phyloP scores from a whole-genome alignment of 768 basidiomycete genomes.

The Udeniomyces megalosporus region DNA sequence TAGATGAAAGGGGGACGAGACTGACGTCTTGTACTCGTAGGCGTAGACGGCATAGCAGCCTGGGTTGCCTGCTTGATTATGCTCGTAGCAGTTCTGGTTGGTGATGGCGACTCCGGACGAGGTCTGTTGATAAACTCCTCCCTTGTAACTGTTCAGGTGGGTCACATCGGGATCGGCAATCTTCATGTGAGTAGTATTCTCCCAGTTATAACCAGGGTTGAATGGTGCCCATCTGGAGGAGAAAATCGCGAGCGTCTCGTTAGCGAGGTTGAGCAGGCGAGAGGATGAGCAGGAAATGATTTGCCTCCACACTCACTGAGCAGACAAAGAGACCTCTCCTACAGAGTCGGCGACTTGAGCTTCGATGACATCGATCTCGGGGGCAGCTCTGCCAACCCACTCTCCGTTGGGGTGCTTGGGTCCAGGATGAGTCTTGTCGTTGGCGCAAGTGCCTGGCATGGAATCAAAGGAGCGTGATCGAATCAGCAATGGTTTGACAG shows the following conservation, averaged over 20 bases:
- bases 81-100: slow-evolving; percentile 14
- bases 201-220: slow-evolving; percentile 2
- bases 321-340: slow-evolving; percentile 11
- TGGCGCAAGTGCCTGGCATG: neutral
- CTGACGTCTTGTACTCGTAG: slow-evolving; percentile 10
- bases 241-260: neutral
- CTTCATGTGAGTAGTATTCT: neutral
- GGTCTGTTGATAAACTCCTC: slow-evolving; percentile 12
- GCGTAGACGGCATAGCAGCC: slow-evolving; percentile 13
- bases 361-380: slow-evolving; percentile 87
- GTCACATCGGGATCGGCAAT: neutral
- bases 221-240: neutral
- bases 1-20: neutral
- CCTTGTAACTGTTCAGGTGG: slow-evolving; percentile 10
- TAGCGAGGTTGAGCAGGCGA: neutral
- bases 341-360: slow-evolving; percentile 35
- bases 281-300: neutral
- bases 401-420: slow-evolving; percentile 37
- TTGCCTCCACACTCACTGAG: slow-evolving; percentile 1
- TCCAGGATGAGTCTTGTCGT: slow-evolving; percentile 26
- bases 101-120: slow-evolving; percentile 1
- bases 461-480: neutral
- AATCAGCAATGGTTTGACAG: neutral
- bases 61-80: neutral
- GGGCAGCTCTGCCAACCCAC: slow-evolving; percentile 51